A percentile compares a stretch with the other conserved stretches of the same genome.
Evolutionary conservation across 1,284 basidiomycete species (phyloP).

Genomic region (Sanghuangporus sanghuang): DNA sequence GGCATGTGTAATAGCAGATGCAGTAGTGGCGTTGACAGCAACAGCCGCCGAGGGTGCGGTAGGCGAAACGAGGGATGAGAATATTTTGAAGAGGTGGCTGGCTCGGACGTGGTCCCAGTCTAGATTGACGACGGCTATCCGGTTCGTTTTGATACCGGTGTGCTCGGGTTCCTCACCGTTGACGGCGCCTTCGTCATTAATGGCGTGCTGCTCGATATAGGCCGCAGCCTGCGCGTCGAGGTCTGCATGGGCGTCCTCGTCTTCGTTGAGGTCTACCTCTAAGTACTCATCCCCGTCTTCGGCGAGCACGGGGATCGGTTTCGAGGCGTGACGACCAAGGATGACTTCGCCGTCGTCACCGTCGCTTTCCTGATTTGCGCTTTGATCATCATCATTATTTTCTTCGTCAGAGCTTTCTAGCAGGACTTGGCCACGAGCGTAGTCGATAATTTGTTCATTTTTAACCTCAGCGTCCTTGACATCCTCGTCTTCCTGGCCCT

Average conservation of each 20-base stretch:
- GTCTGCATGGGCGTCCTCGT: slow-evolving; percentile 67
- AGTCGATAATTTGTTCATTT: slow-evolving; percentile 53
- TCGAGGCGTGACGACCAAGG: slow-evolving; percentile 40
- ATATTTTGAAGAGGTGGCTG: slow-evolving; percentile 88
- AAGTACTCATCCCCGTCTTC: slow-evolving; percentile 32
- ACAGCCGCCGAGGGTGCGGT: slow-evolving; percentile 48
- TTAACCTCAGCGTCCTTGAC: background rate
- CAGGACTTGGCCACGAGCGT: slow-evolving; percentile 84
- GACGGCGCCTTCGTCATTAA: slow-evolving; percentile 26
- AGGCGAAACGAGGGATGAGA: slow-evolving; percentile 79
- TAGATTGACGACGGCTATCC: slow-evolving; percentile 91
- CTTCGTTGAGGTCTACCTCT: slow-evolving; percentile 69
- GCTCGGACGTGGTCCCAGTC: slow-evolving; percentile 98
- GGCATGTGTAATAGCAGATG: background rate
- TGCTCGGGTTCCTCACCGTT: slow-evolving; percentile 20
- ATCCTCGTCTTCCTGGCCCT: slow-evolving; percentile 38
- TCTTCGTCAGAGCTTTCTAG: slow-evolving; percentile 84
- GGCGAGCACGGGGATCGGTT: slow-evolving; percentile 35
- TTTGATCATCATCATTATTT: slow-evolving; percentile 28
- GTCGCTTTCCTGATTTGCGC: slow-evolving; percentile 39
- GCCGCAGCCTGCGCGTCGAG: slow-evolving; percentile 71
- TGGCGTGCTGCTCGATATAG: slow-evolving; percentile 45
- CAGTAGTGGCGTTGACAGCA: slow-evolving; percentile 24
- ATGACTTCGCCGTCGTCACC: slow-evolving; percentile 47
- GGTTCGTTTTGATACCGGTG: slow-evolving; percentile 49